Evolutionary conservation across 1,139 yeast species (phyloP).

Genomic region (Pichia sp.): DNA sequence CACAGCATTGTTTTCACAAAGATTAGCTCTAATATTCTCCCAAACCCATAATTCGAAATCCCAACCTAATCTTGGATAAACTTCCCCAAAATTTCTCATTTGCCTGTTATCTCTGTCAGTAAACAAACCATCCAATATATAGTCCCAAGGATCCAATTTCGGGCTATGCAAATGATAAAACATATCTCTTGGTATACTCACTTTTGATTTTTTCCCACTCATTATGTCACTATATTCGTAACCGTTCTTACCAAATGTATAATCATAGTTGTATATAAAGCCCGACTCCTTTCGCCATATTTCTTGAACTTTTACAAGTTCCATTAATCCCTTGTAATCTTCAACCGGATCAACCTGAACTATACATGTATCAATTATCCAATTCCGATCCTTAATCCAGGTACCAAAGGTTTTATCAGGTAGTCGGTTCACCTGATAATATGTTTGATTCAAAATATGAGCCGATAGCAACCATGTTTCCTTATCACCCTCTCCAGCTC

Average conservation of each 20-base stretch:
- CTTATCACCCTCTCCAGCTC: conserved; percentile 65
- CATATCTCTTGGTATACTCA: conserved; percentile 13
- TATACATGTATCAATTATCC: conserved; percentile 18
- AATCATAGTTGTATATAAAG: conserved; percentile 17
- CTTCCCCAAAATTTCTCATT: conserved; percentile 18
- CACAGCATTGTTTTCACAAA: conserved; percentile 12
- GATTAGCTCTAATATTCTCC: conserved; percentile 13
- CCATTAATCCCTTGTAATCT: conserved; percentile 16
- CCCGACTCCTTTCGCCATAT: conserved; percentile 10
- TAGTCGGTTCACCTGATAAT: conserved; percentile 40
- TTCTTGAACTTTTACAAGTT: conserved; percentile 9
- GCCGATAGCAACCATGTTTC: conserved; percentile 60
- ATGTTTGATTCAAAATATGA: conserved; percentile 36
- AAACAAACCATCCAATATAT: conserved; percentile 13
- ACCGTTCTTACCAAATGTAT: conserved; percentile 14
- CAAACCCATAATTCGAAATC: conserved; percentile 19
- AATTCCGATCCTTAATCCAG: conserved; percentile 28
- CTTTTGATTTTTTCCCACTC: conserved; percentile 3
- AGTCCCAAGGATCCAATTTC: conserved; percentile 24
- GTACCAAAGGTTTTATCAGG: conserved; percentile 21
- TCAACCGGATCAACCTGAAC: conserved; percentile 18
- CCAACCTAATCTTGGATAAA: conserved; percentile 12
- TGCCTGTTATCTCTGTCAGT: conserved; percentile 9
- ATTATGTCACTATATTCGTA: conserved; percentile 8
- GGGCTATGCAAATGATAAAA: conserved; percentile 38